Conservation (phyloP, 768 basidiomycete species). For the Termitomyces sp. region DNA sequence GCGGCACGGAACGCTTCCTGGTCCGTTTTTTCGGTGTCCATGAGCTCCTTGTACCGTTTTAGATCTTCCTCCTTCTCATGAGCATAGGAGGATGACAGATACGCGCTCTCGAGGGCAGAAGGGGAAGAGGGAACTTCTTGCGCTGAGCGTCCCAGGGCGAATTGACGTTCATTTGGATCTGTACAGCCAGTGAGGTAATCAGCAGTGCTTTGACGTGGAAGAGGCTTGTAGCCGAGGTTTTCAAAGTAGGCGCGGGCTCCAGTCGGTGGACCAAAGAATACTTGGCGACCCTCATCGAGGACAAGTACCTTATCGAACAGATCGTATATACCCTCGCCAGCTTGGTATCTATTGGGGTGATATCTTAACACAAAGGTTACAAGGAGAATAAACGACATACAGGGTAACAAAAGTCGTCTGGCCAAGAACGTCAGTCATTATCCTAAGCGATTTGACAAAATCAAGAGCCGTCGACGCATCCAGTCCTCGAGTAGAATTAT, state of each 20-base stretch:
- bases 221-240: constrained; percentile 60
- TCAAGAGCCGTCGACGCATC: constrained; percentile 88
- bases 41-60: constrained; percentile 46
- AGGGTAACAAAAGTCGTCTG: constrained; percentile 78
- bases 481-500: constrained; percentile 76
- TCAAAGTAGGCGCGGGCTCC: constrained; percentile 80
- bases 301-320: constrained; percentile 87
- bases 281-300: constrained; percentile 73
- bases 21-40: constrained; percentile 58
- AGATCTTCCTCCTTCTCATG: constrained; percentile 37
- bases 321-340: constrained; percentile 71
- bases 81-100: constrained; percentile 40
- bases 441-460: constrained; percentile 70
- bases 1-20: constrained; percentile 75
- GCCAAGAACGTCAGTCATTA: constrained; percentile 79
- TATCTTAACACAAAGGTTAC: background rate
- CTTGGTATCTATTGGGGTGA: constrained; percentile 51
- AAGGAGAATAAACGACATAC: constrained; percentile 26
- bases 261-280: constrained; percentile 71
- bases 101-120: constrained; percentile 60
- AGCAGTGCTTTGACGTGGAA: constrained; percentile 79
- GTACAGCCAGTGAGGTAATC: constrained; percentile 85
- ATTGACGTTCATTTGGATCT: constrained; percentile 81
- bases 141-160: constrained; percentile 54
- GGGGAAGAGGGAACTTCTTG: constrained; percentile 63